Base-by-base conservation (phyloP, 148 eudicot species). In the Rhododendron henanense region DNA sequence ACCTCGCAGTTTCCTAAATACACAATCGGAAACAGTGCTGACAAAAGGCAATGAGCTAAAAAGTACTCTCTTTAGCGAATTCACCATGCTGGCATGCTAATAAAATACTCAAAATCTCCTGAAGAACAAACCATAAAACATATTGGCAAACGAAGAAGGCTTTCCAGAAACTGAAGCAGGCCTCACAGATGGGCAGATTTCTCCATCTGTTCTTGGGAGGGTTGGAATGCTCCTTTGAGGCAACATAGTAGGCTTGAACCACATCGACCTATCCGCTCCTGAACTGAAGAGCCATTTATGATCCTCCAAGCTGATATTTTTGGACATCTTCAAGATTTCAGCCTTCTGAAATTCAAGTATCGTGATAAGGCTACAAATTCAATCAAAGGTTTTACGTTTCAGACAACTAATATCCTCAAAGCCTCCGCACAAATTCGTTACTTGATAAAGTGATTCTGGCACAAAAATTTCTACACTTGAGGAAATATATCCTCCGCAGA, bases 21-120 rank as follows among this genome's bases (percentile, higher is more conserved):
- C 81, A 82, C 89, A 88, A 88, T 97, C 98, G 51, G 93, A 91
- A 86, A 93, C 71, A 33, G 93, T 85, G 84, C 90, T 89, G 39
- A 93, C 90, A 88, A 93, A 88, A 83, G 87, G 93, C 88, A 95
- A 86, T 51, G 99, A 93, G 90, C 94, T 97, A 92, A 93, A 94
- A 90, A 94, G 92, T 31, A 97, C 84, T 89, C 78, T 93, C 94
- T 51, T 84, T 81, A 86, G 94, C 91, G 86, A 84, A 83, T 65
- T 91, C 92, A 88, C 88, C 85, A 86, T 87, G 87, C 83, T 88
- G 92, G 87, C 88, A 88, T 63, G 91, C 91, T 74, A 73, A 86
- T 41, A 90, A 86, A 91, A 93, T 71, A 82, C 89, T 51, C 28
- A 87, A 86, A 85, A 95, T 91, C 78, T 91, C 92, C 89, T 93